Evolutionary conservation across 2,329 filamentous ascomycete genomes (phyloP).

Genomic region (Coniosporium uncinatum): DNA sequence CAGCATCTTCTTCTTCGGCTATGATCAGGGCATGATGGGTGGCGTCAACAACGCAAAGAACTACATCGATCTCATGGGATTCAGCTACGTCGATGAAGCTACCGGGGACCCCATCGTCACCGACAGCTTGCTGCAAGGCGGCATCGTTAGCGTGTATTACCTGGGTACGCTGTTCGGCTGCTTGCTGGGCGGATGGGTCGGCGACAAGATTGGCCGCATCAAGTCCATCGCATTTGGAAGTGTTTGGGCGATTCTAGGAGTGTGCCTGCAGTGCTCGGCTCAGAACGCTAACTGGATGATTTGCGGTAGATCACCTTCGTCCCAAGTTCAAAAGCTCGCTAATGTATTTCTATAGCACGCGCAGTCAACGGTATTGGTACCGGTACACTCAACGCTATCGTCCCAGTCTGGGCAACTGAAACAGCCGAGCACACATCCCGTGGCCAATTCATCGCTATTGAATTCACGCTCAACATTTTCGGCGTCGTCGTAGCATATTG

Average conservation of each 20-base stretch:
- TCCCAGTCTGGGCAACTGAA: slow-evolving; percentile 68
- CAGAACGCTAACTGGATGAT: slow-evolving; percentile 68
- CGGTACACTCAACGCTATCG: slow-evolving; percentile 64
- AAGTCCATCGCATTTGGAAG: slow-evolving; percentile 19
- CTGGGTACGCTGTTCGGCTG: slow-evolving; percentile 19
- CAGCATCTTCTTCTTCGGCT: no score
- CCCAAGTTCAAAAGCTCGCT: slow-evolving; percentile 5
- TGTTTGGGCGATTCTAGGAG: slow-evolving; percentile 36
- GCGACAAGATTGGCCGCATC: slow-evolving; percentile 18
- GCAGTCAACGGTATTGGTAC: slow-evolving; percentile 61
- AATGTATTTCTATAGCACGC: no score
- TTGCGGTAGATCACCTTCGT: slow-evolving; percentile 38
- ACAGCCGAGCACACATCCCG: slow-evolving; percentile 62
- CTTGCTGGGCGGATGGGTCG: slow-evolving; percentile 16
- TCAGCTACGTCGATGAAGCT: slow-evolving; percentile 18
- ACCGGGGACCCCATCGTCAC: slow-evolving; percentile 15
- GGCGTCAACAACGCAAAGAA: slow-evolving; percentile 22
- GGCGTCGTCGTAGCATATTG: slow-evolving; percentile 59
- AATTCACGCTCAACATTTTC: slow-evolving; percentile 70
- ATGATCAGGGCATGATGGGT: slow-evolving; percentile 25
- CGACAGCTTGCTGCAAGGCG: slow-evolving; percentile 19
- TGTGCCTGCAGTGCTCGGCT: slow-evolving; percentile 58
- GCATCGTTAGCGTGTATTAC: slow-evolving; percentile 24
- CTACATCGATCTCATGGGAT: slow-evolving; percentile 21
- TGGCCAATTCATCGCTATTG: slow-evolving; percentile 64